Evolutionary conservation across 2,329 filamentous ascomycete genomes (phyloP).

Genomic region (Neocatenulostroma microsporum): DNA sequence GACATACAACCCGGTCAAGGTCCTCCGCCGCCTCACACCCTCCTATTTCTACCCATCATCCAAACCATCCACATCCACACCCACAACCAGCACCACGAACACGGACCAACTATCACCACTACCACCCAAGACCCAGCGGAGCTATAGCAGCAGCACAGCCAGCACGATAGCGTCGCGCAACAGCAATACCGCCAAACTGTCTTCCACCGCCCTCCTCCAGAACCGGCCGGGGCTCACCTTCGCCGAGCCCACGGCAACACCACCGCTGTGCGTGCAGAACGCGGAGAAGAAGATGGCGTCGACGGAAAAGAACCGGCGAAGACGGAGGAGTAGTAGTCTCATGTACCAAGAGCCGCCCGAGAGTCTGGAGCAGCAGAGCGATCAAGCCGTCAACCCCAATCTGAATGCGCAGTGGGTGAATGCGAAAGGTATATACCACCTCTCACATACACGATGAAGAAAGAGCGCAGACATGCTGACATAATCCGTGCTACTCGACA

Average conservation of each 20-base stretch:
- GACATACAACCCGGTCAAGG: conserved; percentile 15
- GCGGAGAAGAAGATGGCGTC: conserved; percentile 30
- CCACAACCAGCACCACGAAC: neutral
- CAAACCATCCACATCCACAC: neutral
- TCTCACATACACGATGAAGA: neutral
- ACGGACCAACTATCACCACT: no score
- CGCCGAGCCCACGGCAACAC: conserved; percentile 64
- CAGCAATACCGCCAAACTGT: conserved; percentile 85
- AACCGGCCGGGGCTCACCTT: conserved; percentile 80
- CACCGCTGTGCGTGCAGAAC: conserved; percentile 24
- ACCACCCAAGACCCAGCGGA: no score
- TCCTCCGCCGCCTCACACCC: conserved; percentile 16
- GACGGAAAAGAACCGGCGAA: conserved; percentile 43
- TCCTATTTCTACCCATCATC: conserved; percentile 22
- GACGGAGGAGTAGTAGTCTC: conserved; percentile 94
- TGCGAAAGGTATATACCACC: conserved; percentile 67
- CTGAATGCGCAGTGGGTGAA: conserved; percentile 99
- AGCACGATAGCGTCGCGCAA: neutral
- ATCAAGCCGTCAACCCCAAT: conserved; percentile 90
- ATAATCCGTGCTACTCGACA: conserved; percentile 33
- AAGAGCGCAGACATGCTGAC: conserved; percentile 14
- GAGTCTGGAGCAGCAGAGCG: conserved; percentile 94
- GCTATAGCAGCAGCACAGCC: no score
- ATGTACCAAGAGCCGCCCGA: conserved; percentile 96
- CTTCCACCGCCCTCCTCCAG: conserved; percentile 72